Evolutionary conservation across 306 rosid genomes (phyloP).

Genomic region (Lathyrus tuberosus): DNA sequence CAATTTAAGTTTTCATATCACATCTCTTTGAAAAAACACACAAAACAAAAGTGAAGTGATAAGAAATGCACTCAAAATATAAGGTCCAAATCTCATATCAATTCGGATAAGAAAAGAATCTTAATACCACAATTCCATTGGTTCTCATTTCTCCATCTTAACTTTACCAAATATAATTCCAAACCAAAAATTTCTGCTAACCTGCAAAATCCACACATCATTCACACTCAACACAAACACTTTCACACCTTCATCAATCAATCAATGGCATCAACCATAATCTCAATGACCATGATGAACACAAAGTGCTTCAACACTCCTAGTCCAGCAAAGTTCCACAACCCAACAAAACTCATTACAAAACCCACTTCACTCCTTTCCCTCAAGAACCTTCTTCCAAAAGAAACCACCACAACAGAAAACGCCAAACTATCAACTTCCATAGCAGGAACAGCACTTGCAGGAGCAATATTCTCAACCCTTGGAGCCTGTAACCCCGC

Average conservation of each 20-base stretch:
- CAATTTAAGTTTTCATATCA: no score
- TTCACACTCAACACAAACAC: background rate
- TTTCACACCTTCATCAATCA: background rate
- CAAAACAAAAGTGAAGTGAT: slow-evolving; percentile 40
- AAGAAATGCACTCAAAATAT: slow-evolving; percentile 48
- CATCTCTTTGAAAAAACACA: background rate
- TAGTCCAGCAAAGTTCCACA: slow-evolving; percentile 42
- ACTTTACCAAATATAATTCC: slow-evolving; percentile 38
- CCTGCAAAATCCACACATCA: slow-evolving; percentile 8
- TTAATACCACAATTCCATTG: slow-evolving; percentile 54
- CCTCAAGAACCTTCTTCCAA: slow-evolving; percentile 6
- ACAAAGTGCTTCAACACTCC: slow-evolving; percentile 61
- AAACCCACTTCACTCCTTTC: slow-evolving; percentile 49
- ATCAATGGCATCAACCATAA: slow-evolving; percentile 88
- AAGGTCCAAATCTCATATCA: slow-evolving; percentile 56
- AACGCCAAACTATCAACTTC: slow-evolving; percentile 38
- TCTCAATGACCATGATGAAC: slow-evolving; percentile 75
- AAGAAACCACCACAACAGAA: background rate
- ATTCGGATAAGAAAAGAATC: slow-evolving; percentile 80
- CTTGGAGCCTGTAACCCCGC: slow-evolving; percentile 62
- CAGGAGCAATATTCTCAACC: slow-evolving; percentile 77
- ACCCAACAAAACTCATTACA: slow-evolving; percentile 49
- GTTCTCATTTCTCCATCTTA: slow-evolving; percentile 43
- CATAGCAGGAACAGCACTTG: slow-evolving; percentile 66
- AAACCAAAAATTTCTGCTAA: slow-evolving; percentile 29